Conservation (phyloP, 2,329 filamentous ascomycete species). For the Microsporum canis region DNA sequence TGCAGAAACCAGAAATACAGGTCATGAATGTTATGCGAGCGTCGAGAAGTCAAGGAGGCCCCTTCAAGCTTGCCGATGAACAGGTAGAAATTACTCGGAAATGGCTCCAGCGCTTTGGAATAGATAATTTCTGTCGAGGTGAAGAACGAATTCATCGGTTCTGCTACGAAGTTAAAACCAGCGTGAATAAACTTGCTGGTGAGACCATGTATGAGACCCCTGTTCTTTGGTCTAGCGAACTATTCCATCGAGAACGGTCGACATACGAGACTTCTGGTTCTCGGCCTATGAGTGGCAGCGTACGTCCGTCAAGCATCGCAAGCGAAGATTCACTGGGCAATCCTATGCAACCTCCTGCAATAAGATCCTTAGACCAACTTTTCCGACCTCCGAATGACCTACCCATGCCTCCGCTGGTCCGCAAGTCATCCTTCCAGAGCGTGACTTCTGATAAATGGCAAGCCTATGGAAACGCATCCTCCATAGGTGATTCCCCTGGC, state of each 20-base stretch:
- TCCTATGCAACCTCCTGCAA: conserved; percentile 17
- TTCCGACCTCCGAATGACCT: conserved; percentile 25
- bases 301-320: conserved; percentile 34
- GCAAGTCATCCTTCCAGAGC: conserved; percentile 58
- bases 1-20: conserved; percentile 72
- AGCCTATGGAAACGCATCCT: conserved; percentile 50
- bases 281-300: conserved; percentile 27
- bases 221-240: conserved; percentile 81
- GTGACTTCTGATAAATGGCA: conserved; percentile 58
- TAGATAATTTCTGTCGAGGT: conserved; percentile 88
- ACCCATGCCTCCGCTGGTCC: conserved; percentile 25
- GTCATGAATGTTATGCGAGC: conserved; percentile 80
- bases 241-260: conserved; percentile 61
- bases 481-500: conserved; percentile 46
- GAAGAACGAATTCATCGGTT: conserved; percentile 93
- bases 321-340: conserved; percentile 31
- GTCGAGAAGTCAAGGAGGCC: conserved; percentile 69
- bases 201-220: conserved; percentile 75
- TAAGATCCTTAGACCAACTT: conserved; percentile 23
- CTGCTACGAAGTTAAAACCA: conserved; percentile 77
- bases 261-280: conserved; percentile 33
- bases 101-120: conserved; percentile 69
- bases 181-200: conserved; percentile 72
- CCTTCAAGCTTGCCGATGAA: conserved; percentile 92
- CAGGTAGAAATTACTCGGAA: conserved; percentile 73